Percentiles rank a stretch among this genome's conserved stretches.
These are phyloP conservation scores for Cyclotella distinguenda DNA, from an alignment of 108 stramenopile species.

Conservation along the genomic window DNA sequence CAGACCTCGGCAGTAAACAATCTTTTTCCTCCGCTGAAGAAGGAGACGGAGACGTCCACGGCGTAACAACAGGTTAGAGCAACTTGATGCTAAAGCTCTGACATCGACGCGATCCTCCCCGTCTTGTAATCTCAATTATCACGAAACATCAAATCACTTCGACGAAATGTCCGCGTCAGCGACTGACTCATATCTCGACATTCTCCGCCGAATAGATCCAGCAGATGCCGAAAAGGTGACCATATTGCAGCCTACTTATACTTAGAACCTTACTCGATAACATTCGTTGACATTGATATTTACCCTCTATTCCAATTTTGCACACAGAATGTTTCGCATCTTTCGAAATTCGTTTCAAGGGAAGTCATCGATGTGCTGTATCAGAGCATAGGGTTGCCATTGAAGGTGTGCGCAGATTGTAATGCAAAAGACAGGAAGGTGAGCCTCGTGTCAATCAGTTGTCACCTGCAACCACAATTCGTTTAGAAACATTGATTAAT, in stretches of 20 bases:
- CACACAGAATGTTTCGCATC: neutral
- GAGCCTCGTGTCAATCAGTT: too few relatives aligned
- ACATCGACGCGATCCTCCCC: too few relatives aligned
- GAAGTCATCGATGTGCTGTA: constrained; percentile 13
- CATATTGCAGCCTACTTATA: neutral
- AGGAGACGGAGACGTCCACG: too few relatives aligned
- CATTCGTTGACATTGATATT: neutral
- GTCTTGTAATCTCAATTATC: too few relatives aligned
- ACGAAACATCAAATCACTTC: too few relatives aligned
- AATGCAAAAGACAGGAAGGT: constrained; percentile 3
- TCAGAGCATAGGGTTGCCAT: constrained; percentile 10
- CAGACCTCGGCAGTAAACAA: too few relatives aligned
- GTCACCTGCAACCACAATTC: too few relatives aligned
- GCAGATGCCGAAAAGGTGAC: constrained; percentile 11
- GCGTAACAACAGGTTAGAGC: too few relatives aligned
- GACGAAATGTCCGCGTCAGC: too few relatives aligned
- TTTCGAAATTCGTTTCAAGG: neutral
- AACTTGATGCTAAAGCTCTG: too few relatives aligned
- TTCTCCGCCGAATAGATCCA: constrained; percentile 17
- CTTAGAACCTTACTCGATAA: neutral
- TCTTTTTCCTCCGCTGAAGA: too few relatives aligned
- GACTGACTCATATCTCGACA: constrained; percentile 11
- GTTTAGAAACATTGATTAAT: neutral
- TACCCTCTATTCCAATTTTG: neutral
- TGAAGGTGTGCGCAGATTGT: constrained; percentile 9